These are phyloP conservation scores for Halteria grandinella DNA, from an alignment of 73 alveolate genomes.

Conservation along the genomic window DNA sequence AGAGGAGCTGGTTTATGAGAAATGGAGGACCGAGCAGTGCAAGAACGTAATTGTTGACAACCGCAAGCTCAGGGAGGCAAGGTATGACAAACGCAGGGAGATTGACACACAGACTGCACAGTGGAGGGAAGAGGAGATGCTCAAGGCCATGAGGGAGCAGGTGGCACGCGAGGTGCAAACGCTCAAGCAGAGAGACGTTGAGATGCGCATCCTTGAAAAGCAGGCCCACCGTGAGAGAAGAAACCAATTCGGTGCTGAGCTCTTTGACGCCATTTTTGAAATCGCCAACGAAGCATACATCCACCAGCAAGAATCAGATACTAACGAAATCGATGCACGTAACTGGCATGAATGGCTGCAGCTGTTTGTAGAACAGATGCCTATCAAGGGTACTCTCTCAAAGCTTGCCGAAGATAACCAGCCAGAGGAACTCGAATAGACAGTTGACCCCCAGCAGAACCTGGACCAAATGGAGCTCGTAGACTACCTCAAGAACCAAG, in stretches of 20 bases:
- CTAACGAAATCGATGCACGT: constrained; percentile 86
- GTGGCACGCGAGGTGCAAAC: constrained; percentile 81
- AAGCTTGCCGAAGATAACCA: too few species aligned
- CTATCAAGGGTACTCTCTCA: too few species aligned
- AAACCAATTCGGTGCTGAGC: constrained; percentile 74
- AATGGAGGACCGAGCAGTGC: constrained; percentile 94
- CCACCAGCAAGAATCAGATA: constrained; percentile 88
- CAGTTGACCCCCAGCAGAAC: constrained; percentile 42
- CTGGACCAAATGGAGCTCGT: constrained; percentile 70
- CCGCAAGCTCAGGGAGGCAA: constrained; percentile 93
- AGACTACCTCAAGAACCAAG: constrained; percentile 74
- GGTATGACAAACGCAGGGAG: constrained; percentile 90
- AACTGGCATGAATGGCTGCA: constrained; percentile 95
- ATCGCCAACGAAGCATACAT: constrained; percentile 93
- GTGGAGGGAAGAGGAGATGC: constrained; percentile 90
- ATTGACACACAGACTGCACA: constrained; percentile 86
- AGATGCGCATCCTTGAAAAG: constrained; percentile 76
- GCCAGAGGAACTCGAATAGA: constrained; percentile 6
- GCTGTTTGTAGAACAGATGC: constrained; percentile 73
- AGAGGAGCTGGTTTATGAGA: constrained; percentile 92
- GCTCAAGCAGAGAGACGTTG: constrained; percentile 70
- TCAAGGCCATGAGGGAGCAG: constrained; percentile 80
- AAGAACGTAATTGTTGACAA: constrained; percentile 86
- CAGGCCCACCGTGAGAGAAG: constrained; percentile 77
- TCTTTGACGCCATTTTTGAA: constrained; percentile 88